These are phyloP conservation scores for Macrolepiota dolichaula DNA, from an alignment of 768 basidiomycete genomes.

Conservation along the genomic window DNA sequence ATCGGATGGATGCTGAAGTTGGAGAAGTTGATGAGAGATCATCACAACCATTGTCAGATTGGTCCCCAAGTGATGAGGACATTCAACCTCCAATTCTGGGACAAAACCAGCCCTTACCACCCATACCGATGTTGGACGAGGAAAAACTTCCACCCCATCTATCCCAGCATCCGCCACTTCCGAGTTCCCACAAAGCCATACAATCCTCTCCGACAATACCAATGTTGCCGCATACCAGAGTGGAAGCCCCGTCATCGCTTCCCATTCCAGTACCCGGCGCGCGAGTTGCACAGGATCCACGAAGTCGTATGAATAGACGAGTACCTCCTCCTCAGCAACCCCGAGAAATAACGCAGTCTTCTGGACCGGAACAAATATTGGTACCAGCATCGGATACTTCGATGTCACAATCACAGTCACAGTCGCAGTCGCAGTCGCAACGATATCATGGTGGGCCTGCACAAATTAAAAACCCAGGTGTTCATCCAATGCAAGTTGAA, in stretches of 20 bases:
- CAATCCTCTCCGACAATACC: neutral
- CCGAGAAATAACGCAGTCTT: slow-evolving; percentile 23
- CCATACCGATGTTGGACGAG: neutral
- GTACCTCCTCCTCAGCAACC: slow-evolving; percentile 43
- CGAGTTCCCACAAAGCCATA: neutral
- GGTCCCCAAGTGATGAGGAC: neutral
- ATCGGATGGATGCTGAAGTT: neutral
- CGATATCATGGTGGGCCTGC: neutral
- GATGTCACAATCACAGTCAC: slow-evolving; percentile 30
- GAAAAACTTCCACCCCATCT: neutral
- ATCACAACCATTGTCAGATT: slow-evolving; percentile 7
- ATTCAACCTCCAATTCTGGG: neutral
- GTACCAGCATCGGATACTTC: slow-evolving; percentile 58
- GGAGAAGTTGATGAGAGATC: slow-evolving; percentile 1
- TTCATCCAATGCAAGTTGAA: neutral
- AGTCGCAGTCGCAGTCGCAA: slow-evolving; percentile 25
- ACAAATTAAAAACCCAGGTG: neutral
- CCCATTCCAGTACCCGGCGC: neutral
- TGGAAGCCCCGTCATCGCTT: neutral
- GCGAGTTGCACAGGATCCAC: slow-evolving; percentile 5
- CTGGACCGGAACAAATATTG: slow-evolving; percentile 40
- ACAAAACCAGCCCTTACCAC: neutral
- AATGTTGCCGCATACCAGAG: slow-evolving; percentile 5
- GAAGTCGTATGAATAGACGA: slow-evolving; percentile 35
- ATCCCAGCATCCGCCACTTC: neutral